Evolutionary conservation across 768 basidiomycete species (phyloP).

Genomic region (Trametes punicea): DNA sequence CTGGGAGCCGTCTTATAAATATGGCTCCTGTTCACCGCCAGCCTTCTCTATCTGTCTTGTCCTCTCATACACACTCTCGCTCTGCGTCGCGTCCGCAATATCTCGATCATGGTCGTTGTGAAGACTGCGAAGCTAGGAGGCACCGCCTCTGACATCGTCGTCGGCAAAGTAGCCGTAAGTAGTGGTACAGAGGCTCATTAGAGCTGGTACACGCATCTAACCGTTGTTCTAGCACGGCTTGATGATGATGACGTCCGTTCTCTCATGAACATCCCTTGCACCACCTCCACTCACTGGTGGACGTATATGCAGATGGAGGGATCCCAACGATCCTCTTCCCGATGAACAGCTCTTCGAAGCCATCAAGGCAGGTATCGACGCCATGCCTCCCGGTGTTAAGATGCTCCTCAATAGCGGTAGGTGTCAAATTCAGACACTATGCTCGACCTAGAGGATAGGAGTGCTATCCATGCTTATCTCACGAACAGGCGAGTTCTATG

Average conservation of each 20-base stretch:
- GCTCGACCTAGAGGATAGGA: no score
- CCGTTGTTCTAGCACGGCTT: conserved; percentile 40
- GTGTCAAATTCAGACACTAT: no score
- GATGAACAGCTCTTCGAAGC: conserved; percentile 62
- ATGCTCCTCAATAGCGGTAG: conserved; percentile 50
- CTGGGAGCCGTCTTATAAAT: no score
- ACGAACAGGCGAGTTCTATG: conserved; percentile 54
- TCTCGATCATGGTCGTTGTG: conserved; percentile 26
- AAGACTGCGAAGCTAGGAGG: conserved; percentile 37
- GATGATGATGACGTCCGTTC: conserved; percentile 53
- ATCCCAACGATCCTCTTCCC: conserved; percentile 35
- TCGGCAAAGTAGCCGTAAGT: conserved; percentile 40
- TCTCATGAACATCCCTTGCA: neutral
- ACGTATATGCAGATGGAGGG: conserved; percentile 30
- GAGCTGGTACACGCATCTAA: neutral
- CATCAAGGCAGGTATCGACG: conserved; percentile 51
- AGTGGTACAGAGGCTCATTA: conserved; percentile 28
- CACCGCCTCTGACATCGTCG: conserved; percentile 34
- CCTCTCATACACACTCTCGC: no score
- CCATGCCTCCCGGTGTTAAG: conserved; percentile 42
- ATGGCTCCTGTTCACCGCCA: no score
- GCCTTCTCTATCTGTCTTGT: no score
- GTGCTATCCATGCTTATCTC: neutral
- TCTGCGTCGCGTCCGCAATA: neutral
- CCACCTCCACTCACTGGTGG: conserved; percentile 7